These are phyloP conservation scores for Syzygium malaccense DNA, from an alignment of 441 rosid genomes.

Conservation along the genomic window DNA sequence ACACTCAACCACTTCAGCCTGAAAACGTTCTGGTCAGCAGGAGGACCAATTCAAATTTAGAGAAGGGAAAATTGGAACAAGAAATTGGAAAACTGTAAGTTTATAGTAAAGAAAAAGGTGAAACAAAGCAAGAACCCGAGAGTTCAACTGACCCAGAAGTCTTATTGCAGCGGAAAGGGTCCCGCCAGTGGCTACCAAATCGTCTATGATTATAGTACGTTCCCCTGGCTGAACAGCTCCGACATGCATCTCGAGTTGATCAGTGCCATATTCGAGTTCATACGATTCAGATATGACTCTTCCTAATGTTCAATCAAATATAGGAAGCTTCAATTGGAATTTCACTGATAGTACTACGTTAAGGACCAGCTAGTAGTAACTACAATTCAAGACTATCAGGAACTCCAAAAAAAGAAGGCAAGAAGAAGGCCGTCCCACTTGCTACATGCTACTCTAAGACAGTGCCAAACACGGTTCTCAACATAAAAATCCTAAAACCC, in stretches of 20 bases:
- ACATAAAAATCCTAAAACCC: not conserved
- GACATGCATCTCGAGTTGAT: conserved; percentile 84
- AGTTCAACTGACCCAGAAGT: conserved; percentile 45
- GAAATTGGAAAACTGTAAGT: not conserved
- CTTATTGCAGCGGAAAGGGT: conserved; percentile 87
- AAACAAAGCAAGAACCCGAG: not conserved
- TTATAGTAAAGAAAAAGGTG: not conserved
- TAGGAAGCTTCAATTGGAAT: not conserved
- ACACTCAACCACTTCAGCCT: conserved; percentile 84
- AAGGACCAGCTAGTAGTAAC: not conserved
- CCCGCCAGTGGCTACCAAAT: conserved; percentile 93
- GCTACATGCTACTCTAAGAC: not conserved
- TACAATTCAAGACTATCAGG: not conserved
- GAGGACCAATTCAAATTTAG: not conserved
- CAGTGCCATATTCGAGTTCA: conserved; percentile 82
- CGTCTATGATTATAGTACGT: conserved; percentile 74
- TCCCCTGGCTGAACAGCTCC: conserved; percentile 73
- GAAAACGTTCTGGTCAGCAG: conserved; percentile 48
- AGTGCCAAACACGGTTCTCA: not conserved
- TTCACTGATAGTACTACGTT: not conserved
- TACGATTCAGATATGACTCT: conserved; percentile 70
- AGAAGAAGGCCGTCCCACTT: not conserved
- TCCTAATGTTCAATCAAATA: conserved; percentile 25
- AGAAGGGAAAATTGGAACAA: not conserved
- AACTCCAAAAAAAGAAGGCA: not conserved